Percentiles rank a stretch among this genome's conserved stretches.
Conservation (phyloP, 768 basidiomycete species). For the Ramaria sp. region DNA sequence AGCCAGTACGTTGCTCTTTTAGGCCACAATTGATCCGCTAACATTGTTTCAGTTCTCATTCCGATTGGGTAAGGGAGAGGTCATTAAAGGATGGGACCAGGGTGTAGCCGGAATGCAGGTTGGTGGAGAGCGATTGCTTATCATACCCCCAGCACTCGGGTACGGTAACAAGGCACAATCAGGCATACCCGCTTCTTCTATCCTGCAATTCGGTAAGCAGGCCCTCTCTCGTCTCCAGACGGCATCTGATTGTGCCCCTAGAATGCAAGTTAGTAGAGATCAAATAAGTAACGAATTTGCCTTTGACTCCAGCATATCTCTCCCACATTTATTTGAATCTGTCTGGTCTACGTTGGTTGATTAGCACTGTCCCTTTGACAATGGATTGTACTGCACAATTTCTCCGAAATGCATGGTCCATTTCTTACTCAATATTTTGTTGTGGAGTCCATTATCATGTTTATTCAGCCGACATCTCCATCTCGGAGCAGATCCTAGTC, state of each 20-base stretch:
- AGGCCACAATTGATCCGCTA: not conserved
- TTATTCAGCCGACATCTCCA: no score
- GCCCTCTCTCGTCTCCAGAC: not conserved
- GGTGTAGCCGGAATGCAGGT: constrained; percentile 89
- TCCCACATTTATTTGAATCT: not conserved
- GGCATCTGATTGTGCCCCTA: constrained; percentile 18
- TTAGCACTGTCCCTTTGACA: not conserved
- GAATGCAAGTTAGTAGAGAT: constrained; percentile 66
- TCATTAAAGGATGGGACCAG: constrained; percentile 94
- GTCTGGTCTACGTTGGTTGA: not conserved
- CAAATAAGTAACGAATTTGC: constrained; percentile 28
- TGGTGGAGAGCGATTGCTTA: constrained; percentile 76
- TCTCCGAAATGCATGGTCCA: no score
- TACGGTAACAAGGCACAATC: constrained; percentile 54
- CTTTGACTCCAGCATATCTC: not conserved
- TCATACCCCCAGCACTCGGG: constrained; percentile 57
- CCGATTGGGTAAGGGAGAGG: constrained; percentile 76
- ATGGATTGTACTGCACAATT: no score
- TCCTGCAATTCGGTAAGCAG: constrained; percentile 66
- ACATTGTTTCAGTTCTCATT: constrained; percentile 49
- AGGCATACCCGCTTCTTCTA: constrained; percentile 71
- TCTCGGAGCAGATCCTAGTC: no score
- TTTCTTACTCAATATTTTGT: no score
- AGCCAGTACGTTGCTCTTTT: constrained; percentile 52
- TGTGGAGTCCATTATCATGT: no score